Percentiles rank a stretch among this genome's conserved stretches.
Evolutionary conservation across 2,329 filamentous ascomycete species (phyloP).

Genomic region (Corinectria fuckeliana): DNA sequence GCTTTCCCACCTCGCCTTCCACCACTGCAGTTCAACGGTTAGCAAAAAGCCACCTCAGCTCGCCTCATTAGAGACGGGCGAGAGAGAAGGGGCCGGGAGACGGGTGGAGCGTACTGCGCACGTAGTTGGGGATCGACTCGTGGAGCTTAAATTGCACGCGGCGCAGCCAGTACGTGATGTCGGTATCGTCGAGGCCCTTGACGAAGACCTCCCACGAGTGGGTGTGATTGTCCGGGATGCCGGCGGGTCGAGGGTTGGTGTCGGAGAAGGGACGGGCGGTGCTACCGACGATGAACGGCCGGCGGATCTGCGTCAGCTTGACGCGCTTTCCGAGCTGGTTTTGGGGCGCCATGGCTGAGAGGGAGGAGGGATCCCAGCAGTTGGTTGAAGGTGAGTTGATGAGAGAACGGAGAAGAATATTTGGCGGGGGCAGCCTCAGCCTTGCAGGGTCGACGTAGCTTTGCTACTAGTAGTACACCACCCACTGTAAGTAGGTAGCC

Average conservation of each 20-base stretch:
- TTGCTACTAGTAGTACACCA: no score
- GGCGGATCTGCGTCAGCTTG: slow-evolving; percentile 68
- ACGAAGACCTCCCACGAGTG: slow-evolving; percentile 98
- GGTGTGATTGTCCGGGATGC: slow-evolving; percentile 87
- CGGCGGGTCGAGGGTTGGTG: slow-evolving; percentile 77
- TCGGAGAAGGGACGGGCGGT: slow-evolving; percentile 83
- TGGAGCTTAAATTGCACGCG: slow-evolving; percentile 98
- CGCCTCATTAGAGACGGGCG: no score
- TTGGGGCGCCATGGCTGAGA: slow-evolving; percentile 62
- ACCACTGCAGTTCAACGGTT: slow-evolving; percentile 55
- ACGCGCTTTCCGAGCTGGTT: slow-evolving; percentile 66
- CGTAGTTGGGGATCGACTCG: slow-evolving; percentile 91
- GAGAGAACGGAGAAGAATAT: slow-evolving; percentile 7
- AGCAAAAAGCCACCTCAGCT: no score
- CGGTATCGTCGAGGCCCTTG: slow-evolving; percentile 84
- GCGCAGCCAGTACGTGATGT: slow-evolving; percentile 94
- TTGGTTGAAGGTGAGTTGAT: neutral
- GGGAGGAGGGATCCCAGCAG: no score
- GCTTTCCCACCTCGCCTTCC: slow-evolving; percentile 70
- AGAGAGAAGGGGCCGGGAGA: no score
- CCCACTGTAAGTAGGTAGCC: no score
- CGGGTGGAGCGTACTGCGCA: slow-evolving; percentile 66
- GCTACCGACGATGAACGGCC: slow-evolving; percentile 76
- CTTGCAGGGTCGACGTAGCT: slow-evolving; percentile 9
- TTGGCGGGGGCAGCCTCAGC: slow-evolving; percentile 22